Conservation (phyloP, 805 yeast species). For the Jamesozyma lodderae region DNA sequence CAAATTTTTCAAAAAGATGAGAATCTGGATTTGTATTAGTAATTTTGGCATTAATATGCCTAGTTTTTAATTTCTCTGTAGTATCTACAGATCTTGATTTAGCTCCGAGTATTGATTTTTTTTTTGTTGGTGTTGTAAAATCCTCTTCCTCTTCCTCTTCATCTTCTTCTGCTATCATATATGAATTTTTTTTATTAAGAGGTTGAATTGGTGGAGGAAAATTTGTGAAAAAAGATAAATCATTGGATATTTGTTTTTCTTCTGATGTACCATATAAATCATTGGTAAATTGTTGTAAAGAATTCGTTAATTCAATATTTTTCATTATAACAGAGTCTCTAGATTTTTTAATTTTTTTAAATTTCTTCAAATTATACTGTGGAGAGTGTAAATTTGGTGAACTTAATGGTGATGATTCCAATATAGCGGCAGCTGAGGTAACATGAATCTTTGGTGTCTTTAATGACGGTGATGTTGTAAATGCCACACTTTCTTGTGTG, state of each 20-base stretch:
- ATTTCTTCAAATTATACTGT: conserved; percentile 11
- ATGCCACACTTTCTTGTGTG: conserved; percentile 15
- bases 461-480: conserved; percentile 14
- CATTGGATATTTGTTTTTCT: neutral
- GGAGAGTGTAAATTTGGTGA: conserved; percentile 5
- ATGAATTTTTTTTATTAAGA: neutral
- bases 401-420: conserved; percentile 16
- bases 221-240: conserved; percentile 2
- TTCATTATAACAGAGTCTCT: conserved; percentile 22
- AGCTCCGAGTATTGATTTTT: conserved; percentile 13
- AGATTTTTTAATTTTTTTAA: conserved; percentile 23
- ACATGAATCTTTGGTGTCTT: conserved; percentile 11
- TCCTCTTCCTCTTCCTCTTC: conserved; percentile 5
- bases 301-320: conserved; percentile 26
- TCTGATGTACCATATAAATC: conserved; percentile 26
- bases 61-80: conserved; percentile 2
- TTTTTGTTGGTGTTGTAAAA: conserved; percentile 19
- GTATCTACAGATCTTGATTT: conserved; percentile 4
- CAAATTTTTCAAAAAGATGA: conserved; percentile 40
- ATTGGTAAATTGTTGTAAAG: conserved; percentile 30
- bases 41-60: neutral
- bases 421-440: conserved; percentile 7
- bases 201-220: conserved; percentile 7
- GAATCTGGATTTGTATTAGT: conserved; percentile 22
- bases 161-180: neutral